phyloP scores from a whole-genome alignment of 2,329 filamentous ascomycete species.

The Cladosporium sp. region DNA sequence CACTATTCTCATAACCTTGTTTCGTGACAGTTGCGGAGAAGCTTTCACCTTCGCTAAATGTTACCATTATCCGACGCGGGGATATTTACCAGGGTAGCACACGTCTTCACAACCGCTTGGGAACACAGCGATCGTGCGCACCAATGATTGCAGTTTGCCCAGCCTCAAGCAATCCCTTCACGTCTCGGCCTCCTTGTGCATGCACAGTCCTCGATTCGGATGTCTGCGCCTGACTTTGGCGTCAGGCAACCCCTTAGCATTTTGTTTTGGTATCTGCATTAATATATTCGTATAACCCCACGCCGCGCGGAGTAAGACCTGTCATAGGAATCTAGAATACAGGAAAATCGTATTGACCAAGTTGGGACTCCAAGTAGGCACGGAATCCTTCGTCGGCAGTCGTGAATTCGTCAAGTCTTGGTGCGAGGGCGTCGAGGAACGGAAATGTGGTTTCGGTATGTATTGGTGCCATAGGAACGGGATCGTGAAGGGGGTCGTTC shows the following conservation, averaged over 20 bases:
- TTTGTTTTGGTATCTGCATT: neutral
- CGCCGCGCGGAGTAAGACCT: no score
- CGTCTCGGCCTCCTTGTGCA: neutral
- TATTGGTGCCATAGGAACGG: neutral
- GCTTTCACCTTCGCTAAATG: neutral
- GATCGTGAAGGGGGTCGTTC: neutral
- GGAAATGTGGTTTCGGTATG: neutral
- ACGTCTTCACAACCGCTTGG: neutral
- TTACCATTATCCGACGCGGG: neutral
- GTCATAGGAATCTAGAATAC: neutral
- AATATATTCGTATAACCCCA: neutral
- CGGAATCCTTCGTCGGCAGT: constrained; percentile 13
- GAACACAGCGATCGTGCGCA: neutral
- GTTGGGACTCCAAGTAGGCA: constrained; percentile 12
- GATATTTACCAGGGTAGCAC: neutral
- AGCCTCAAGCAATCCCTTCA: neutral
- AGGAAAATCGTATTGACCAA: constrained; percentile 10
- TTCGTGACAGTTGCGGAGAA: constrained; percentile 9
- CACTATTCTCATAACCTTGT: constrained; percentile 13
- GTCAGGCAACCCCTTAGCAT: neutral
- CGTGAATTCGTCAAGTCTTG: constrained; percentile 12
- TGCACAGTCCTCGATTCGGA: neutral
- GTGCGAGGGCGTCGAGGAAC: constrained; percentile 1
- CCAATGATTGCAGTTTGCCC: neutral
- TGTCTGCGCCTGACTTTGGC: neutral